Evolutionary conservation across 306 rosid genomes (phyloP).

Genomic region (Dicorynia guianensis): DNA sequence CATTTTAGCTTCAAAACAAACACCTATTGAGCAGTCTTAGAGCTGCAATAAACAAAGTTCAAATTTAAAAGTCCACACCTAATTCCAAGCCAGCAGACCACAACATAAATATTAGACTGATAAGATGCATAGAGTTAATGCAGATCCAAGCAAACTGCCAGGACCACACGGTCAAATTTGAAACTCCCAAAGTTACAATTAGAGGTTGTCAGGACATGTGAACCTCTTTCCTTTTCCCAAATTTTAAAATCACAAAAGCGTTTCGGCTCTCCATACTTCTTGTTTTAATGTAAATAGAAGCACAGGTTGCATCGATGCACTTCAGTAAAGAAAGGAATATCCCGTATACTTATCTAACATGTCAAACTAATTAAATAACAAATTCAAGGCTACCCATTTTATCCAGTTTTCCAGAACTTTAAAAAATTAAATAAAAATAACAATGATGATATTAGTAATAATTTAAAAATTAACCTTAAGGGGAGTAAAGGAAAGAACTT

Average conservation of each 20-base stretch:
- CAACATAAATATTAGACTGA: not conserved
- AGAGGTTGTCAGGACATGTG: not conserved
- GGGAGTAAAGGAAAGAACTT: not conserved
- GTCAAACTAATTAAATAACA: not conserved
- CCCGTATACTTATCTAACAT: not conserved
- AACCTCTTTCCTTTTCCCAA: not conserved
- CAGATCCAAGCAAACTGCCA: not conserved
- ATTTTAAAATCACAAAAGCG: constrained; percentile 10
- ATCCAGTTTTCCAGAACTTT: not conserved
- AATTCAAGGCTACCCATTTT: not conserved
- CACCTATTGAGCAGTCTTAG: constrained; percentile 39
- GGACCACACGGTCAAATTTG: not conserved
- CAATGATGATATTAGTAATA: not conserved
- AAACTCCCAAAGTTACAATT: constrained; percentile 14
- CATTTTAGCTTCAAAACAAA: constrained; percentile 63
- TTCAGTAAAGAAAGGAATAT: not conserved
- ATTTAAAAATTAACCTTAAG: not conserved
- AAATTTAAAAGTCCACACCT: constrained; percentile 15
- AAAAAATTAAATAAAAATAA: not conserved
- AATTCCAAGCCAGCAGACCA: constrained; percentile 19
- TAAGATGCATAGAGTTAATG: constrained; percentile 20
- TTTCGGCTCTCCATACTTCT: not conserved
- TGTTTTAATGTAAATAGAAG: not conserved
- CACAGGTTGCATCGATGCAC: not conserved
- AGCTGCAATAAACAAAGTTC: constrained; percentile 56